Evolutionary conservation across 805 yeast genomes (phyloP), one percentile per base, ranked within the genome.

Genomic region (Candida nanaspora): DNA sequence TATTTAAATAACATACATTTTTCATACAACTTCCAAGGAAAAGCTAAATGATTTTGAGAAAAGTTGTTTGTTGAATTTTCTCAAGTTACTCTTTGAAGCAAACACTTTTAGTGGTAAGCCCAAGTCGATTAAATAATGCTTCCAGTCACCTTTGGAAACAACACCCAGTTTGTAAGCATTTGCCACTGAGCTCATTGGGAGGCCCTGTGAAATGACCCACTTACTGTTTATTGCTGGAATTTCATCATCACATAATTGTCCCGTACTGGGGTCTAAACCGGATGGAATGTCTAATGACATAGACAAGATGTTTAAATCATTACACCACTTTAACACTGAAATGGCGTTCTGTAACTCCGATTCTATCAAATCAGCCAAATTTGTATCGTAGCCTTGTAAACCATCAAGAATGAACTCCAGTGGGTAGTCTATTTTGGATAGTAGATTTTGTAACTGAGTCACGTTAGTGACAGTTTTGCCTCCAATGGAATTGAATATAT

Each of bases 181-280:
- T 14, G 74, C 52, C 21, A 82, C 51, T 0, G 88, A 83, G 18
- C 75, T 70, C 35, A 84, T 58, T 2, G 95, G 94, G 46, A 87
- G 63, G 2, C 93, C 95, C 51, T 80, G 62, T 28, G 89, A 80
- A 4, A 81, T 72, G 29, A 86, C 70, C 63, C 80, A 78, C 43
- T 70, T 72, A 42, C 83, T 65, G 11, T 65, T 59, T 9, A 81
- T 53, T 6, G 16, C 23, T 16, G 41, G 37, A 53, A 49, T 36
- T 55, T 64, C 48, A 49, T 55, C 8, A 56, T 55, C 21, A 62
- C 65, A 37, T 13, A 57, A 51, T 15, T 66, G 62, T 7, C 96
- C 97, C 0, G 94, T 76, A 4, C 93, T 86, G 7, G 88, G 81
- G 53, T 86, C 95, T 32, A 82, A 65, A 4, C 96, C 96, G 1